These are phyloP conservation scores for Anacardium occidentale DNA, from an alignment of 345 rosid genomes.

Conservation along the genomic window DNA sequence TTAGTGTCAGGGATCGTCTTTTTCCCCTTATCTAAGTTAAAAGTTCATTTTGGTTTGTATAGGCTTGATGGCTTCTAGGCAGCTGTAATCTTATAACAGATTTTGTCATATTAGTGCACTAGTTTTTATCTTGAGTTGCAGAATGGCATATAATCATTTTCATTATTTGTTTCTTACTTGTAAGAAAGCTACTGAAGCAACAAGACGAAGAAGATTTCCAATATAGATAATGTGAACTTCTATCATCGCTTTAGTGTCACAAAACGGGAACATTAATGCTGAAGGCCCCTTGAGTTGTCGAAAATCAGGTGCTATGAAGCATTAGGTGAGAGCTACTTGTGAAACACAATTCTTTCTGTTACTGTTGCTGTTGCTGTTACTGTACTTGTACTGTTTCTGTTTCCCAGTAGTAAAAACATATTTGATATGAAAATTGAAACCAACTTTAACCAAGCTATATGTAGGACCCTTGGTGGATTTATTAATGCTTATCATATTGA, in stretches of 20 bases:
- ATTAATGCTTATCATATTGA: conserved; percentile 12
- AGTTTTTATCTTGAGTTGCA: not conserved
- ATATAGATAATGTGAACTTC: not conserved
- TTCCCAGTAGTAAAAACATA: not conserved
- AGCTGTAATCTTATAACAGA: not conserved
- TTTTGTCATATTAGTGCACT: not conserved
- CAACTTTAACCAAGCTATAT: not conserved
- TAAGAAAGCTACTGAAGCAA: too few relatives aligned
- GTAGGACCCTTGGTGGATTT: not conserved
- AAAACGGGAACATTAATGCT: not conserved
- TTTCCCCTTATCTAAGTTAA: not conserved
- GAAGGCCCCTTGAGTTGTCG: not conserved
- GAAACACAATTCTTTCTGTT: too few relatives aligned
- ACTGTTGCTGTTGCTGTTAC: too few relatives aligned
- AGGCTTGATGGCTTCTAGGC: not conserved
- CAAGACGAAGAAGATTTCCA: too few relatives aligned
- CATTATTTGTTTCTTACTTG: too few relatives aligned
- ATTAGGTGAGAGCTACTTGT: not conserved
- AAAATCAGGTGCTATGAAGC: not conserved
- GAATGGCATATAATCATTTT: not conserved
- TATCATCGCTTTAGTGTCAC: not conserved
- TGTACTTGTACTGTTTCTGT: too few relatives aligned
- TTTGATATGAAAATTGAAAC: not conserved
- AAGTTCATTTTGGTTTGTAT: not conserved
- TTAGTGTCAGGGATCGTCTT: not conserved